Base-by-base conservation (phyloP, 371 early-diverging fungal genomes). In the Mortierella sp. region DNA sequence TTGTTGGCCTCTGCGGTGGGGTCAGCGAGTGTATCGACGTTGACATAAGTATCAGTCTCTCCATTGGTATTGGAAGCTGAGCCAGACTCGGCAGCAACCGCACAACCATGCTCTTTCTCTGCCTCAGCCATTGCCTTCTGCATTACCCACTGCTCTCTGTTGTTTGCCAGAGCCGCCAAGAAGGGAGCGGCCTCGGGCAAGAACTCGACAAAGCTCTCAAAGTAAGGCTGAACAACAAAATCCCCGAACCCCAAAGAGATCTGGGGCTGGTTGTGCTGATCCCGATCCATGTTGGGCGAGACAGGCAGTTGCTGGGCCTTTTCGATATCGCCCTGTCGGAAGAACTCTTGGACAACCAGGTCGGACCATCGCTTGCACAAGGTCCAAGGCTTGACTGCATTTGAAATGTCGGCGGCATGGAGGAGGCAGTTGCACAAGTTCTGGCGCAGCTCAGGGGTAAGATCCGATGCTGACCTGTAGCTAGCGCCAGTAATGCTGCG, bases 351-450 rank as follows among this genome's bases (percentile, higher is more conserved):
- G 19, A 95, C 93, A 11, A 97, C 95, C 72, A 95, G 78, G 86
- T 96, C 94, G 0, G 96, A 95, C 98, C 98, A 98, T 67, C 90
- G 91, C 76, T 93, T 92, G 82, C 96, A 97, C 59, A 96, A 88
- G 0, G 90, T 87, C 95, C 96, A 96, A 8, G 98, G 98, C 53
- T 96, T 89, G 43, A 95, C 92, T 0, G 97, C 93, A 77, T 98
- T 98, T 73, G 95, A 95, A 57, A 97, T 96, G 73, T 98, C 98
- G 3, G 97, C 96, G 0, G 96, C 96, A 75, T 97, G 97, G 8
- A 97, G 88, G 59, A 97, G 79, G 14, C 93, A 91, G 72, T 95
- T 93, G 78, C 93, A 91, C n/a, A 97, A 79, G 54, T 89, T 88
- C 72, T 93, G 91, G 16, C 96, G 90, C 67, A 92, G 91, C 69